These are phyloP conservation scores for Capsicum rhomboideum DNA, from an alignment of 257 asterid species.

Conservation along the genomic window DNA sequence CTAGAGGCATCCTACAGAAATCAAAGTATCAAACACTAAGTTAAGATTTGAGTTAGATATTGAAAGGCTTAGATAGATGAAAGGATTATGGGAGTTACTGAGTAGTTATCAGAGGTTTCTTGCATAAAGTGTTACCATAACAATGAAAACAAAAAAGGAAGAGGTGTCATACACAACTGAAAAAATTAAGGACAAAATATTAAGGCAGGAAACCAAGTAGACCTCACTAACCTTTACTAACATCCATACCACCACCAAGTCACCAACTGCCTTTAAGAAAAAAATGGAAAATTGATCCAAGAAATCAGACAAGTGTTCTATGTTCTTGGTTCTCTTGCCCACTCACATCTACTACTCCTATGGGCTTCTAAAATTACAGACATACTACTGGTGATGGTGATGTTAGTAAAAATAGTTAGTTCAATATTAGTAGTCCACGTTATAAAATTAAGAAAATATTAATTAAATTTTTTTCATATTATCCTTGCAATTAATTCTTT, in stretches of 20 bases:
- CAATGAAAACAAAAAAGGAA: neutral
- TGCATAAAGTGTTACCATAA: neutral
- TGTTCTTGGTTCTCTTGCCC: too few species aligned
- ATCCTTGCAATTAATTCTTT: too few species aligned
- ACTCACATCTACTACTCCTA: too few species aligned
- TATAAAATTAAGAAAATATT: too few species aligned
- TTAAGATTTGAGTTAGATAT: neutral
- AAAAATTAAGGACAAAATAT: neutral
- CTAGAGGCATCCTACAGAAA: neutral
- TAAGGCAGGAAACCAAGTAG: neutral
- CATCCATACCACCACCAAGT: constrained; percentile 87
- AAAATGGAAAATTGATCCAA: too few species aligned
- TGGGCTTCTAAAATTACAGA: too few species aligned
- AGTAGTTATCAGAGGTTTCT: neutral
- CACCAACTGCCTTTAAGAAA: constrained; percentile 38
- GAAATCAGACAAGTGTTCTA: too few species aligned
- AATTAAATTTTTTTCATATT: too few species aligned
- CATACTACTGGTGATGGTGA: too few species aligned
- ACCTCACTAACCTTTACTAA: constrained; percentile 60
- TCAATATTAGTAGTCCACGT: too few species aligned
- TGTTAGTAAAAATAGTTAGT: too few species aligned
- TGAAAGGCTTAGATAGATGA: neutral
- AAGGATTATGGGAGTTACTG: neutral
- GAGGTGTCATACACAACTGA: neutral
- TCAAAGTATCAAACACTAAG: neutral